phyloP scores from a whole-genome alignment of 163 green algal genomes.

The Scenedesmus sp. region DNA sequence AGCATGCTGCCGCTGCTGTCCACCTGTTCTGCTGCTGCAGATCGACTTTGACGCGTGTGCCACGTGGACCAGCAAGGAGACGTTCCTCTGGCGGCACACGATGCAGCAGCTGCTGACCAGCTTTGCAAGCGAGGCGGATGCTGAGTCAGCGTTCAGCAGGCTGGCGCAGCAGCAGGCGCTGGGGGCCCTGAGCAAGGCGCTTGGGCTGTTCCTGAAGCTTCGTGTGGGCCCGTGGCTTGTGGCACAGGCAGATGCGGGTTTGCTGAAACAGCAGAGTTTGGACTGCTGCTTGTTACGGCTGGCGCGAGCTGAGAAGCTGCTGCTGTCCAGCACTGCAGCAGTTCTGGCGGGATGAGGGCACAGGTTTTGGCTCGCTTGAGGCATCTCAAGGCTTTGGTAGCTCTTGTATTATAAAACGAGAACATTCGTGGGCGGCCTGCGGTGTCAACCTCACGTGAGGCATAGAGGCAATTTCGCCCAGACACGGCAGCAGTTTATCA shows the following conservation, averaged over 20 bases:
- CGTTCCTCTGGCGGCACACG: conserved; percentile 52
- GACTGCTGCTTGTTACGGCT: conserved; percentile 32
- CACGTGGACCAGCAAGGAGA: conserved; percentile 45
- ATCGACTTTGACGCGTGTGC: conserved; percentile 48
- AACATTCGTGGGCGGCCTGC: too few relatives aligned
- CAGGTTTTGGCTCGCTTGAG: too few relatives aligned
- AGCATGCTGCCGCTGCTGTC: too few relatives aligned
- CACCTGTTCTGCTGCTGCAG: neutral
- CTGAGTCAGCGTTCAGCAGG: conserved; percentile 15
- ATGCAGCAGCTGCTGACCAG: conserved; percentile 43
- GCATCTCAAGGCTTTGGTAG: neutral
- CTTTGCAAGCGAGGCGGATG: conserved; percentile 31
- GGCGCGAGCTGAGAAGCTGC: conserved; percentile 12
- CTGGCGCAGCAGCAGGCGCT: conserved; percentile 37
- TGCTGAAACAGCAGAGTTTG: neutral
- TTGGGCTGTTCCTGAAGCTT: conserved; percentile 45
- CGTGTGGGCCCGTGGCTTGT: conserved; percentile 45
- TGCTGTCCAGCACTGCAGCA: conserved; percentile 33
- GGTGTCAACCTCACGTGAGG: neutral
- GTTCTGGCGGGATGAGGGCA: conserved; percentile 37
- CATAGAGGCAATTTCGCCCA: too few relatives aligned
- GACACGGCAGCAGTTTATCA: too few relatives aligned
- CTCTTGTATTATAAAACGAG: too few relatives aligned
- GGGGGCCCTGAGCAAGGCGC: neutral
- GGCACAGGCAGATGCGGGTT: conserved; percentile 21